These are phyloP conservation scores for Psidium friedrichsthalianum DNA, from an alignment of 345 rosid genomes.

Conservation along the genomic window DNA sequence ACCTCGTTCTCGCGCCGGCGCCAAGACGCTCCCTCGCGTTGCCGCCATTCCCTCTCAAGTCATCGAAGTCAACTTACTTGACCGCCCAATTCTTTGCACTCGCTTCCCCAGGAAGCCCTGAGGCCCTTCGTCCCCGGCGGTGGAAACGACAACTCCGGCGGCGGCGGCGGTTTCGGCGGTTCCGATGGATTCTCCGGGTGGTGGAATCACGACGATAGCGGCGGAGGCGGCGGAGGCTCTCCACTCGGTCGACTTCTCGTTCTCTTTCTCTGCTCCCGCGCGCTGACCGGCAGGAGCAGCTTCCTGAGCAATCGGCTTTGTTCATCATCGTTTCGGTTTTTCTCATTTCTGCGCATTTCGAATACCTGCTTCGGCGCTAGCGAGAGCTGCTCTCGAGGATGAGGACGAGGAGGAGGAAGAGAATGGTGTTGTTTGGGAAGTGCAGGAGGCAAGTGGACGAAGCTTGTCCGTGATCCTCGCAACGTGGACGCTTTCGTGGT, in stretches of 20 bases:
- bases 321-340: constrained; percentile 15
- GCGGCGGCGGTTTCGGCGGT: constrained; percentile 16
- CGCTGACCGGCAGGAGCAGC: neutral
- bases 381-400: constrained; percentile 14
- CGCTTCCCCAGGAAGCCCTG: neutral
- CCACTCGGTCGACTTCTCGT: constrained; percentile 3
- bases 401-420: constrained; percentile 9
- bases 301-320: neutral
- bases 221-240: constrained; percentile 22
- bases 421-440: constrained; percentile 48
- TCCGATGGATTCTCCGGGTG: constrained; percentile 1
- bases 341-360: constrained; percentile 29
- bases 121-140: neutral
- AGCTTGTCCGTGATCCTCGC: constrained; percentile 39
- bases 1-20: neutral
- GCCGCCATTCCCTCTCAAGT: neutral
- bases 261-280: constrained; percentile 1
- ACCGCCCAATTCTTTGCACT: neutral
- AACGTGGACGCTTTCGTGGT: constrained; percentile 41
- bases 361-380: constrained; percentile 32
- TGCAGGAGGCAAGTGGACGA: constrained; percentile 53
- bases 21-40: neutral
- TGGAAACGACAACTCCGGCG: constrained; percentile 4
- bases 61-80: neutral
- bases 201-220: constrained; percentile 4